Evolutionary conservation across 2,329 filamentous ascomycete species (phyloP), one percentile per base, ranked within the genome.

Genomic region (Coniochaeta sp.): DNA sequence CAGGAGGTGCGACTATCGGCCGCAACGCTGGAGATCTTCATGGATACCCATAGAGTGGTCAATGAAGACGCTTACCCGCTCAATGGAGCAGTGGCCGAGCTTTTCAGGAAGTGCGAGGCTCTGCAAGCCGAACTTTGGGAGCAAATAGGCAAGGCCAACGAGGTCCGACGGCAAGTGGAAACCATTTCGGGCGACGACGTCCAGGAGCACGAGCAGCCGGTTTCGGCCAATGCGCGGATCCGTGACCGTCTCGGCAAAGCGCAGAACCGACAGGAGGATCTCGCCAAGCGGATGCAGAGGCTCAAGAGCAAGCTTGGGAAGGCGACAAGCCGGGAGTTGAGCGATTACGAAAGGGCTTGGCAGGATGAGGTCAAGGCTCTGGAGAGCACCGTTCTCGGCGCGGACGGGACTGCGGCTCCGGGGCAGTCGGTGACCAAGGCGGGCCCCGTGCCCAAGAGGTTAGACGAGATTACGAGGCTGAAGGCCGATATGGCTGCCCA

Each of bases 1-100:
- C 84, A 88, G 55, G 82, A 87, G 61, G 74, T 91, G 51, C 78
- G 81, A 53, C 76, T 91, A 20, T 87, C 84, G 20, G 82, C 86
- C 12, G 79, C 86, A 20, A 88, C 86, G 2, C 74, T 91, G 16
- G 79, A 84, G 56, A 75, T 89, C 32, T 79, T 92, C 57, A 87
- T 85, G 26, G 82, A 88, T 53, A 82, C 83, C 0, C 88, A 92
- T 65, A 83, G 86, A 61, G 72, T 87, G 5, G 73, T 91, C 6
- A 82, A 82, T 55, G 77, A 79, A 9, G 86, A 91, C 65, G 89
- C 86, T 0, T 76, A 86, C 58, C 75, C 75, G 10, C 74, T 91
- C 10, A 86, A 86, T 14, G 71, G 79, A 40, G 87, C 85, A 1
- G 87, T 85, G 1, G 81, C 86, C 1, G 86, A 90, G 59, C 72